phyloP scores from a whole-genome alignment of 495 filamentous ascomycete genomes.

The Hypoxylon intermedium region DNA sequence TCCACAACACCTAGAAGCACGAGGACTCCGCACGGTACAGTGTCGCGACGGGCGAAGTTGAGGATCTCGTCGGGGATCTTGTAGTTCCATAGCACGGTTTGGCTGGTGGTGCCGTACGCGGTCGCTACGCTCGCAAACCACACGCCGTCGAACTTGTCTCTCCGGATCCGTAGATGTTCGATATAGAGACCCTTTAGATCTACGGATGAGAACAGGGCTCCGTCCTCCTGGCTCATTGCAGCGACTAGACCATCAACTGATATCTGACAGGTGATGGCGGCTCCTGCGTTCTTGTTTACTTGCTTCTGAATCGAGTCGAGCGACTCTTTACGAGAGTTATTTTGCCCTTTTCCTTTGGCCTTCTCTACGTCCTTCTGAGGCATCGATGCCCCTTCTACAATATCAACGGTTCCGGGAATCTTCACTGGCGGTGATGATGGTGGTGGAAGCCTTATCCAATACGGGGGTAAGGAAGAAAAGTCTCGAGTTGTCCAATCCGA shows the following conservation, averaged over 20 bases:
- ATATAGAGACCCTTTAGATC: slow-evolving; percentile 51
- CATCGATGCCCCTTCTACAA: not conserved
- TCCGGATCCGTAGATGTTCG: slow-evolving; percentile 48
- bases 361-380: slow-evolving; percentile 6
- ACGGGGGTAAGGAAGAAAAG: slow-evolving; percentile 61
- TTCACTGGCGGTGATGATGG: slow-evolving; percentile 29
- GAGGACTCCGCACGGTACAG: slow-evolving; percentile 68
- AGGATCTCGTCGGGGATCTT: slow-evolving; percentile 62
- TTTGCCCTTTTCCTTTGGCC: slow-evolving; percentile 17
- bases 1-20: slow-evolving; percentile 61
- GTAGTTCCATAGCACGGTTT: slow-evolving; percentile 67
- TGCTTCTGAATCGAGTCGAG: slow-evolving; percentile 47
- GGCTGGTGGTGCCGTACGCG: slow-evolving; percentile 58
- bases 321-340: slow-evolving; percentile 40
- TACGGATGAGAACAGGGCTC: slow-evolving; percentile 23
- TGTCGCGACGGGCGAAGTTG: slow-evolving; percentile 57
- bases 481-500: slow-evolving; percentile 64
- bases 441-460: slow-evolving; percentile 63
- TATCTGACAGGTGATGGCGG: slow-evolving; percentile 55
- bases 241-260: slow-evolving; percentile 50
- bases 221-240: slow-evolving; percentile 47
- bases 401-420: slow-evolving; percentile 4
- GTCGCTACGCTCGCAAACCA: slow-evolving; percentile 67
- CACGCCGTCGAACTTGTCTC: slow-evolving; percentile 48
- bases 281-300: slow-evolving; percentile 22